Evolutionary conservation across 257 asterid species (phyloP).

Genomic region (Perilla frutescens): DNA sequence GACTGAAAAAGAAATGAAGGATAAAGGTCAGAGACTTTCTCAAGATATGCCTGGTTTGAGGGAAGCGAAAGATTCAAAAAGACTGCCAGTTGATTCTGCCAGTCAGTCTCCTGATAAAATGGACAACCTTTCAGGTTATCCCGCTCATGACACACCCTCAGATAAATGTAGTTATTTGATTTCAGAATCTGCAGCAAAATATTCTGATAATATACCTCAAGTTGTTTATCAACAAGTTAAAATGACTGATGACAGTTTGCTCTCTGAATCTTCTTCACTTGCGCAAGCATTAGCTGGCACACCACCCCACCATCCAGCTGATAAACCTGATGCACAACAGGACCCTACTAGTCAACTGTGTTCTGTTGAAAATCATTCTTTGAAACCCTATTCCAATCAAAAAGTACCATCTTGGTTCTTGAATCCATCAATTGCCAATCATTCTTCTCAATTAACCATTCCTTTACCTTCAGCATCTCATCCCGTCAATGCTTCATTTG

Average conservation of each 20-base stretch:
- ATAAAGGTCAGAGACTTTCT: constrained; percentile 36
- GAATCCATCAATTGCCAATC: constrained; percentile 42
- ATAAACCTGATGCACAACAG: constrained; percentile 39
- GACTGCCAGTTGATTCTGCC: constrained; percentile 40
- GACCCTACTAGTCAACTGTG: constrained; percentile 27
- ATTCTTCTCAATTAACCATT: constrained; percentile 42
- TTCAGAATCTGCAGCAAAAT: constrained; percentile 44
- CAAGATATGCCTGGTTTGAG: constrained; percentile 41
- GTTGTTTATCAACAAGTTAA: constrained; percentile 48
- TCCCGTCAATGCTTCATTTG: constrained; percentile 43
- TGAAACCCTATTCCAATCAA: constrained; percentile 38
- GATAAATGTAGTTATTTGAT: constrained; percentile 32
- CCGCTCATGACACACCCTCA: constrained; percentile 38
- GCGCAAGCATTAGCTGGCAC: constrained; percentile 37
- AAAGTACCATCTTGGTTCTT: constrained; percentile 44
- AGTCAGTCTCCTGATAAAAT: constrained; percentile 41
- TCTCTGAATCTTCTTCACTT: constrained; percentile 41
- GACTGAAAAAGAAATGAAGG: constrained; percentile 46
- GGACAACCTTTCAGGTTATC: constrained; percentile 42
- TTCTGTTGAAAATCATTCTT: constrained; percentile 35
- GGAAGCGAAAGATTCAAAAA: constrained; percentile 42
- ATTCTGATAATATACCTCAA: constrained; percentile 43
- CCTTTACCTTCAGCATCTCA: constrained; percentile 47
- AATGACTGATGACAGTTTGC: constrained; percentile 42
- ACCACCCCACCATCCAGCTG: constrained; percentile 40